Conservation (phyloP, 805 yeast species). For the Saccharomycopsis fibuligera region DNA sequence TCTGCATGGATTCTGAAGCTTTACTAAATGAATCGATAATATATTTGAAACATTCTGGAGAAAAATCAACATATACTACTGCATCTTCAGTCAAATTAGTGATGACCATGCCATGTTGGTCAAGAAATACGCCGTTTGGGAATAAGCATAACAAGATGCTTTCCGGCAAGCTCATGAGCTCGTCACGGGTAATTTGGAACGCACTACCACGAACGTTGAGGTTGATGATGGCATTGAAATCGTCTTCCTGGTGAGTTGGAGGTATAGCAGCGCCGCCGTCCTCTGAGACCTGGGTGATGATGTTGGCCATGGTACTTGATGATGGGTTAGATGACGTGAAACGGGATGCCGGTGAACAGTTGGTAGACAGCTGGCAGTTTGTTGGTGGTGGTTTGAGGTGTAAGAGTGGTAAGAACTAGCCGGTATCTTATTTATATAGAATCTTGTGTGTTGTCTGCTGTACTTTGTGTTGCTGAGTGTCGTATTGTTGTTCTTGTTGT, state of each 20-base stretch:
- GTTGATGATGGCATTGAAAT: constrained; percentile 61
- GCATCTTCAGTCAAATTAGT: constrained; percentile 75
- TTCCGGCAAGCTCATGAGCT: constrained; percentile 88
- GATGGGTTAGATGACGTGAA: neutral
- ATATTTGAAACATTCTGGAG: constrained; percentile 81
- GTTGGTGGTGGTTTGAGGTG: too few relatives aligned
- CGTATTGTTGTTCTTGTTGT: too few relatives aligned
- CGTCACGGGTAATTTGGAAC: constrained; percentile 79
- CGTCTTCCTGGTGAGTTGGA: constrained; percentile 32
- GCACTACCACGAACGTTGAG: constrained; percentile 69
- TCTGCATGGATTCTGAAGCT: constrained; percentile 57
- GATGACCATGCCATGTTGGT: constrained; percentile 68
- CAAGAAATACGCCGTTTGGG: constrained; percentile 86
- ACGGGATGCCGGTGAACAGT: too few relatives aligned
- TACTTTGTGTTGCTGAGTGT: too few relatives aligned
- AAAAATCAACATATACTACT: constrained; percentile 75
- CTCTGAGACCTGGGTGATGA: constrained; percentile 69
- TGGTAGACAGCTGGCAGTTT: too few relatives aligned
- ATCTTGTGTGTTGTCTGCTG: too few relatives aligned
- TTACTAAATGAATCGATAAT: constrained; percentile 64
- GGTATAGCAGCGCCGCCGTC: constrained; percentile 18
- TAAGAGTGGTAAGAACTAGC: too few relatives aligned
- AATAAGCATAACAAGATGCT: constrained; percentile 77
- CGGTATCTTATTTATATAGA: too few relatives aligned
- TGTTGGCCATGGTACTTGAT: constrained; percentile 26